Percentiles rank a stretch among this genome's conserved stretches.
These are phyloP conservation scores for Termitomyces sp. DNA, from an alignment of 768 basidiomycete species.

Conservation along the genomic window DNA sequence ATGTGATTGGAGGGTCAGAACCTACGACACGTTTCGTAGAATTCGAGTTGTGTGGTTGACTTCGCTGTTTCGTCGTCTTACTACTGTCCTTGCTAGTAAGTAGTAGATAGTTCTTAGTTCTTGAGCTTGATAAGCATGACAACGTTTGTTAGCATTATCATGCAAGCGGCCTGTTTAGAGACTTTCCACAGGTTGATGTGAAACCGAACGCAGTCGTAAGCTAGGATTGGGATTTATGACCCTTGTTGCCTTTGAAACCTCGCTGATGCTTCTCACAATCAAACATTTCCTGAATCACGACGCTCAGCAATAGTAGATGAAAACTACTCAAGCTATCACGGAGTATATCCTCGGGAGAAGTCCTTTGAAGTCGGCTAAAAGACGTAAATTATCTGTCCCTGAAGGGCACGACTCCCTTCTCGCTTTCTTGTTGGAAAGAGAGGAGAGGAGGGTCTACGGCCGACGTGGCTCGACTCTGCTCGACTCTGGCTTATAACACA, in stretches of 20 bases:
- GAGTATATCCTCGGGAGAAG: background rate
- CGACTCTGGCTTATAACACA: background rate
- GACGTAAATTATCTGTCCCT: background rate
- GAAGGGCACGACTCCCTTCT: background rate
- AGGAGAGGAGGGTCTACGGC: background rate
- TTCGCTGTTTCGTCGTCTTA: no score
- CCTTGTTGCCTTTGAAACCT: background rate
- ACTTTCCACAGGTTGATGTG: no score
- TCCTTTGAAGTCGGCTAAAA: background rate
- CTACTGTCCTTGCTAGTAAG: no score
- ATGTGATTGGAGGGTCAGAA: constrained; percentile 20
- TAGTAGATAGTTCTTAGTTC: background rate
- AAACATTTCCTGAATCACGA: background rate
- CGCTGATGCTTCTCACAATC: background rate
- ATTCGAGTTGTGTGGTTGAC: constrained; percentile 13
- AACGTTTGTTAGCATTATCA: background rate
- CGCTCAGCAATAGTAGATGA: background rate
- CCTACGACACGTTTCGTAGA: constrained; percentile 21
- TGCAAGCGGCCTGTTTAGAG: background rate
- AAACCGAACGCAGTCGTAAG: no score
- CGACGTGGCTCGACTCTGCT: no score
- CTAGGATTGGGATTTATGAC: no score
- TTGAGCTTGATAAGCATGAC: background rate
- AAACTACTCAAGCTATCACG: background rate
- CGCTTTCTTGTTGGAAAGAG: background rate